Conservation (phyloP, 257 asterid genomes). For the Capsicum rhomboideum region DNA sequence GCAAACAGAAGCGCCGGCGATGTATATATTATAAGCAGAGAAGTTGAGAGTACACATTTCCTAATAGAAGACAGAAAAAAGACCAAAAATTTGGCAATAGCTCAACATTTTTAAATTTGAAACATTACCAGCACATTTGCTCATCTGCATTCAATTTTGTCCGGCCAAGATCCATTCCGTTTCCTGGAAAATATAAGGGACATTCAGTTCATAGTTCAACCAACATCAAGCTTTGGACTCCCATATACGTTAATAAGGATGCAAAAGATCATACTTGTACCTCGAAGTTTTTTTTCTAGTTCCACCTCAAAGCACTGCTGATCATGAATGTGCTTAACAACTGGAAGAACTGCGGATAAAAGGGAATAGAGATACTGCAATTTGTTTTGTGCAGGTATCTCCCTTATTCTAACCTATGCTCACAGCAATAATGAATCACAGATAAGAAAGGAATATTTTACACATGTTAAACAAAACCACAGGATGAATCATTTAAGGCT, state of each 20-base stretch:
- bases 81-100: background rate
- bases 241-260: background rate
- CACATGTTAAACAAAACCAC: background rate
- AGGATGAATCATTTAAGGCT: background rate
- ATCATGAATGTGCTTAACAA: slow-evolving; percentile 66
- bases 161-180: slow-evolving; percentile 73
- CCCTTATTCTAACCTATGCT: slow-evolving; percentile 71
- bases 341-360: slow-evolving; percentile 86
- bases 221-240: background rate
- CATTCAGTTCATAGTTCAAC: background rate
- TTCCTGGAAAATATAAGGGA: slow-evolving; percentile 47
- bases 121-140: slow-evolving; percentile 96
- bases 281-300: slow-evolving; percentile 72
- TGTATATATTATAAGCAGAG: background rate
- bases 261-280: slow-evolving; percentile 32
- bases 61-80: background rate
- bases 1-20: slow-evolving; percentile 14
- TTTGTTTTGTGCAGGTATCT: slow-evolving; percentile 73
- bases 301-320: slow-evolving; percentile 86
- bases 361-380: slow-evolving; percentile 82
- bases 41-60: background rate
- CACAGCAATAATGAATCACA: slow-evolving; percentile 4
- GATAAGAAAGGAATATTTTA: background rate
- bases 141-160: slow-evolving; percentile 90
- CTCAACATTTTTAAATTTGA: background rate